Conservation (phyloP, 176 grass and related monocot species). For the Bolboschoenus planiculmis region DNA sequence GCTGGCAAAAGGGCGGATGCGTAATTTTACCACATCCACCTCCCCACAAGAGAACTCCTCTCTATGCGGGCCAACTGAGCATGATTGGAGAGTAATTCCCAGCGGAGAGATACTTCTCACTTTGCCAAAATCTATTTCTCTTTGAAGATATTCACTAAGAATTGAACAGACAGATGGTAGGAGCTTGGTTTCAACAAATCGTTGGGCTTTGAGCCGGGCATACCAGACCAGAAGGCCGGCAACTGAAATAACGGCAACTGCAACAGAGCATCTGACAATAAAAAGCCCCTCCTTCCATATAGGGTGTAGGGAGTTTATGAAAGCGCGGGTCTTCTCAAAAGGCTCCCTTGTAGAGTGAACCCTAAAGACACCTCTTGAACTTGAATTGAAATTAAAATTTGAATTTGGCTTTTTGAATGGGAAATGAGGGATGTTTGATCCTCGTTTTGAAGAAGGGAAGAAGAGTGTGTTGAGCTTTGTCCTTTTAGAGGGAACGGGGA, state of each 20-base stretch:
- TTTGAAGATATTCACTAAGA: slow-evolving; percentile 67
- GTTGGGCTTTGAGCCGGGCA: slow-evolving; percentile 52
- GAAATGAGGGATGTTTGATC: slow-evolving; percentile 14
- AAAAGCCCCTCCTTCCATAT: slow-evolving; percentile 88
- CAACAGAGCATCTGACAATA: slow-evolving; percentile 76
- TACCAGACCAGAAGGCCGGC: slow-evolving; percentile 75
- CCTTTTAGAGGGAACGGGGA: background rate
- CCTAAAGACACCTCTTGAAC: slow-evolving; percentile 32
- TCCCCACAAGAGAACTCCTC: slow-evolving; percentile 86
- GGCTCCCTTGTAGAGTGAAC: slow-evolving; percentile 21
- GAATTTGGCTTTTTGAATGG: slow-evolving; percentile 29
- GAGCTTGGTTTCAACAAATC: slow-evolving; percentile 69
- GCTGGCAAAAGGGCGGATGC: slow-evolving; percentile 71
- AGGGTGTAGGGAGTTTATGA: slow-evolving; percentile 49
- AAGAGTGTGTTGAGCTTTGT: slow-evolving; percentile 22
- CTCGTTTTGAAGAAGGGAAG: slow-evolving; percentile 30
- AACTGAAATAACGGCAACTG: slow-evolving; percentile 61
- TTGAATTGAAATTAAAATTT: background rate
- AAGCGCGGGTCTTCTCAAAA: slow-evolving; percentile 33
- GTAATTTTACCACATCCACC: slow-evolving; percentile 64
- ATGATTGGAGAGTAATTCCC: slow-evolving; percentile 82
- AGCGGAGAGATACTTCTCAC: slow-evolving; percentile 77
- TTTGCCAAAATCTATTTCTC: slow-evolving; percentile 75
- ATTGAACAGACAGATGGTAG: slow-evolving; percentile 71
- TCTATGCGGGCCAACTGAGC: slow-evolving; percentile 79